Percentiles rank a stretch among this genome's conserved stretches.
Conservation (phyloP, 1,139 yeast genomes). For the Blastobotrys illinoisensis region DNA sequence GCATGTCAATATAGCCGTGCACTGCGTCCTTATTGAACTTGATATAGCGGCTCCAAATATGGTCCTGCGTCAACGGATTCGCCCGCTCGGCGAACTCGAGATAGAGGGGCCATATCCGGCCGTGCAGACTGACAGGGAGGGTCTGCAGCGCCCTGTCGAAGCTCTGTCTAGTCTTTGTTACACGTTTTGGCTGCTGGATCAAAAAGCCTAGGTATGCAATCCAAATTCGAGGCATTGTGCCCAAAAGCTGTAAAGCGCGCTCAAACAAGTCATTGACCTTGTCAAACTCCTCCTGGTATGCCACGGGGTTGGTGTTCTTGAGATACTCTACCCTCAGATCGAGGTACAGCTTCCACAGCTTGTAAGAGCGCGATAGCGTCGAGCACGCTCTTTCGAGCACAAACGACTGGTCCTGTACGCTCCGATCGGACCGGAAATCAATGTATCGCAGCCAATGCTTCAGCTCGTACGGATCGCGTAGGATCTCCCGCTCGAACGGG, state of each 20-base stretch:
- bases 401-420: slow-evolving; percentile 37
- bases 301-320: neutral
- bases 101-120: slow-evolving; percentile 55
- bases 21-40: slow-evolving; percentile 36
- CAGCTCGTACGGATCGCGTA: slow-evolving; percentile 41
- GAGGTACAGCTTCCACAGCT: slow-evolving; percentile 54
- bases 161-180: slow-evolving; percentile 42
- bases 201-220: slow-evolving; percentile 47
- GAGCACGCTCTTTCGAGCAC: slow-evolving; percentile 51
- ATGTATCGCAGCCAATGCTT: slow-evolving; percentile 53
- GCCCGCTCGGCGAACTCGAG: slow-evolving; percentile 44
- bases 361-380: slow-evolving; percentile 44
- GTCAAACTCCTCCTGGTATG: slow-evolving; percentile 29
- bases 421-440: slow-evolving; percentile 34
- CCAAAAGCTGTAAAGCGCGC: slow-evolving; percentile 41
- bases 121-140: slow-evolving; percentile 51
- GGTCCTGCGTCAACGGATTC: slow-evolving; percentile 43
- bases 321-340: slow-evolving; percentile 34
- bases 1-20: slow-evolving; percentile 30
- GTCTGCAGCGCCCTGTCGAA: slow-evolving; percentile 51
- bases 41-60: slow-evolving; percentile 44
- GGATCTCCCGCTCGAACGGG: slow-evolving; percentile 43
- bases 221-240: slow-evolving; percentile 53
- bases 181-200: slow-evolving; percentile 33
- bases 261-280: slow-evolving; percentile 44